phyloP scores from a whole-genome alignment of 2,329 filamentous ascomycete species.

The Phialemonium atrogriseum region DNA sequence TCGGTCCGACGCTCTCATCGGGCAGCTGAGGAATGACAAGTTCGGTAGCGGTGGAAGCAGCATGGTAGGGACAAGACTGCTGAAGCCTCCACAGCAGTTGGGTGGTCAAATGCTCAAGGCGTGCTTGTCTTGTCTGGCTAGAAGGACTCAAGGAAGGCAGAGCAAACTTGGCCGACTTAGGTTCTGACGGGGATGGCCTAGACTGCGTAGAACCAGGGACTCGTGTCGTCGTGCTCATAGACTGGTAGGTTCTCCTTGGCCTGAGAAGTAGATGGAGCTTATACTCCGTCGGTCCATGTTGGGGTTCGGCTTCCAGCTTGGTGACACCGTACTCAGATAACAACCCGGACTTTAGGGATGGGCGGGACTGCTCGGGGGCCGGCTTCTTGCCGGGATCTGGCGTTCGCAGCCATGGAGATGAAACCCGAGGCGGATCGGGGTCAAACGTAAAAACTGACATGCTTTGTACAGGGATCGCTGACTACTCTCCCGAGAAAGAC shows the following conservation, averaged over 20 bases:
- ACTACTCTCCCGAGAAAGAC: no score
- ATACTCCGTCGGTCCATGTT: slow-evolving; percentile 92
- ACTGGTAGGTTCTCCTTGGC: slow-evolving; percentile 64
- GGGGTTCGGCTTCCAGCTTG: slow-evolving; percentile 80
- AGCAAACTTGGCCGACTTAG: slow-evolving; percentile 17
- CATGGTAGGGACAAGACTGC: slow-evolving; percentile 87
- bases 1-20: slow-evolving; percentile 44
- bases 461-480: no score
- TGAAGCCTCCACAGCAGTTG: slow-evolving; percentile 92
- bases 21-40: slow-evolving; percentile 69
- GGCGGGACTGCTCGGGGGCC: slow-evolving; percentile 17
- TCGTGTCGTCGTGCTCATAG: slow-evolving; percentile 53
- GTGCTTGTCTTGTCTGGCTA: slow-evolving; percentile 67
- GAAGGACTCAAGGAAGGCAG: slow-evolving; percentile 22
- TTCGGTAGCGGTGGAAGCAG: slow-evolving; percentile 61
- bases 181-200: slow-evolving; percentile 16
- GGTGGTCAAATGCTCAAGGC: slow-evolving; percentile 86
- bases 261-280: slow-evolving; percentile 86
- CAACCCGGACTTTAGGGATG: slow-evolving; percentile 26
- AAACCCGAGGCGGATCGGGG: slow-evolving; percentile 75
- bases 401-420: slow-evolving; percentile 77
- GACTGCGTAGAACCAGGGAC: slow-evolving; percentile 22
- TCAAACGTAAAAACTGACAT: slow-evolving; percentile 97
- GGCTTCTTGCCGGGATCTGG: slow-evolving; percentile 31
- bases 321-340: slow-evolving; percentile 58